Percentiles rank a stretch among this genome's conserved stretches.
These are phyloP conservation scores for Elsinoe batatas DNA, from an alignment of 2,329 filamentous ascomycete species.

Conservation along the genomic window DNA sequence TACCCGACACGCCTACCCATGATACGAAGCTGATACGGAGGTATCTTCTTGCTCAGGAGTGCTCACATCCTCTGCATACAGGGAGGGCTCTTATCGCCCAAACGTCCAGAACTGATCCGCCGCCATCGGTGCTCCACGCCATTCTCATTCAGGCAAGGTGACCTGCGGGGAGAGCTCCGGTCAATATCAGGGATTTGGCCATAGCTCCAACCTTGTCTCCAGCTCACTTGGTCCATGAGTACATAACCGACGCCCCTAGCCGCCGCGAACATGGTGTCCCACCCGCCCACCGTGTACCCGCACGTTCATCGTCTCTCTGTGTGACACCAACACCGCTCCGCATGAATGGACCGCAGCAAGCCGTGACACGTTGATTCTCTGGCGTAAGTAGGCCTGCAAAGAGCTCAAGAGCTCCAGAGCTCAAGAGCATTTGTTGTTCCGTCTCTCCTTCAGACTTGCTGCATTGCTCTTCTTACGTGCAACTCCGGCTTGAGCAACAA, in stretches of 20 bases:
- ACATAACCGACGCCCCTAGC: neutral
- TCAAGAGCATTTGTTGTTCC: neutral
- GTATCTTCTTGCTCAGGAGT: neutral
- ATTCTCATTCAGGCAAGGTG: neutral
- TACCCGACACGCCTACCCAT: neutral
- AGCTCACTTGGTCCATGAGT: neutral
- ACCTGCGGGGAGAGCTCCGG: neutral
- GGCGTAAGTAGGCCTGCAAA: neutral
- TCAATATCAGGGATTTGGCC: neutral
- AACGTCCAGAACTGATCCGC: slow-evolving; percentile 1
- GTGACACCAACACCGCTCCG: neutral
- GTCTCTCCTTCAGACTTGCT: neutral
- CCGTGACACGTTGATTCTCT: neutral
- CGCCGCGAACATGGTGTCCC: neutral
- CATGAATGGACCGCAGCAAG: neutral
- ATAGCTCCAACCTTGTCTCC: neutral
- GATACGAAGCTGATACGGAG: neutral
- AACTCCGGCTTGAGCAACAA: too few relatives aligned
- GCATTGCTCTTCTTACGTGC: too few relatives aligned
- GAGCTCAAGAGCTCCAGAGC: neutral
- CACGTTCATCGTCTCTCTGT: neutral
- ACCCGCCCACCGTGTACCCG: neutral
- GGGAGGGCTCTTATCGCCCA: slow-evolving; percentile 8
- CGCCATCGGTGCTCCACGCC: neutral
- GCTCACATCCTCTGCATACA: neutral